Percentiles rank a stretch among this genome's conserved stretches.
Conservation (phyloP, 805 yeast genomes). For the Wickerhamiella siamensis region DNA sequence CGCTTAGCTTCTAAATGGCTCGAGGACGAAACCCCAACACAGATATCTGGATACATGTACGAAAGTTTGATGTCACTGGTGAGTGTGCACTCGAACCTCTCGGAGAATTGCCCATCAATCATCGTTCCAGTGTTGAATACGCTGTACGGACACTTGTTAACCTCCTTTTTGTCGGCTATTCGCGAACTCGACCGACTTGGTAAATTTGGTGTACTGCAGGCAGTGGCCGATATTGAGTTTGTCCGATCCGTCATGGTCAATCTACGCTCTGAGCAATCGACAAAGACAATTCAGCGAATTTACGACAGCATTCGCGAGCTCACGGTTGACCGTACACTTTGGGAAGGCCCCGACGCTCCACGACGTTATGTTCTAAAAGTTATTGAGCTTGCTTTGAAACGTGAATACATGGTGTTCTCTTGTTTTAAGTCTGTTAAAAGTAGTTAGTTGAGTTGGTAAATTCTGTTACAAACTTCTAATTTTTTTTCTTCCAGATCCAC, state of each 20-base stretch:
- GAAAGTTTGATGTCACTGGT: slow-evolving; percentile 37
- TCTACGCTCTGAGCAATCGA: slow-evolving; percentile 17
- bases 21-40: slow-evolving; percentile 27
- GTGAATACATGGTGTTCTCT: slow-evolving; percentile 14
- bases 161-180: slow-evolving; percentile 27
- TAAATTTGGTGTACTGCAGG: slow-evolving; percentile 36
- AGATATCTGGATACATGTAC: slow-evolving; percentile 32
- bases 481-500: background rate
- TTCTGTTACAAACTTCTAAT: background rate
- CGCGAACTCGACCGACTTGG: slow-evolving; percentile 34
- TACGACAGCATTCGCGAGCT: slow-evolving; percentile 21
- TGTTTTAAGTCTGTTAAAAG: slow-evolving; percentile 11
- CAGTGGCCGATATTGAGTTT: slow-evolving; percentile 40
- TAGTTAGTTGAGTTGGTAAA: background rate
- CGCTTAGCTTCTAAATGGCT: slow-evolving; percentile 32
- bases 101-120: slow-evolving; percentile 34
- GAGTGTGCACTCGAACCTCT: slow-evolving; percentile 37
- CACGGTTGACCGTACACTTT: slow-evolving; percentile 17
- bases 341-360: slow-evolving; percentile 19
- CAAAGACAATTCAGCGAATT: slow-evolving; percentile 18
- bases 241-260: slow-evolving; percentile 27
- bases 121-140: slow-evolving; percentile 34
- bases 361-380: slow-evolving; percentile 16
- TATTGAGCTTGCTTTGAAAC: slow-evolving; percentile 11
- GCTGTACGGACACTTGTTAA: slow-evolving; percentile 29